Conservation (phyloP, 306 rosid species). For the Dicorynia guianensis region DNA sequence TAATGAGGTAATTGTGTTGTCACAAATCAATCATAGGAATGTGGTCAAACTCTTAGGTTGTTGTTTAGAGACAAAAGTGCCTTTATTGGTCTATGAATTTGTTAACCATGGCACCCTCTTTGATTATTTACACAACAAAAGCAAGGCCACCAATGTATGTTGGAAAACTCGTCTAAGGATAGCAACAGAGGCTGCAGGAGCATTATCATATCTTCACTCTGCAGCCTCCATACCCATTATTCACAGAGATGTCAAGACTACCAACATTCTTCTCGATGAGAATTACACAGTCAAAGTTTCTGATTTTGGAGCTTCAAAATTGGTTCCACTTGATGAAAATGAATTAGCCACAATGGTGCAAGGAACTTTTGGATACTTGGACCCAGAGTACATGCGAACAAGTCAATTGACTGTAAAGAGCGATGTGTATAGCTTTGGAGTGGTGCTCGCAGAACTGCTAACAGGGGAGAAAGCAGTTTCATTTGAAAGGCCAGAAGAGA, state of each 20-base stretch:
- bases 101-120: constrained; percentile 34
- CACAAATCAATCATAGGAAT: constrained; percentile 36
- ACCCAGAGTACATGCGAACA: constrained; percentile 48
- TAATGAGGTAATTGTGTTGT: constrained; percentile 10
- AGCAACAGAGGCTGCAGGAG: constrained; percentile 39
- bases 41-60: constrained; percentile 31
- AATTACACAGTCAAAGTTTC: constrained; percentile 49
- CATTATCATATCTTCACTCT: constrained; percentile 55
- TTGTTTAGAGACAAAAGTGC: constrained; percentile 33
- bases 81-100: constrained; percentile 31
- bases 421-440: constrained; percentile 63
- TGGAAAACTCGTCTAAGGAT: constrained; percentile 40
- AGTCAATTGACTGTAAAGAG: constrained; percentile 53
- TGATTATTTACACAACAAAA: constrained; percentile 11
- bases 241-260: constrained; percentile 57
- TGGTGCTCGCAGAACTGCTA: constrained; percentile 50
- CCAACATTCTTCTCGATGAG: constrained; percentile 52
- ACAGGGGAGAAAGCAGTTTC: constrained; percentile 43
- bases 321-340: constrained; percentile 52
- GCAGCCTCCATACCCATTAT: constrained; percentile 50
- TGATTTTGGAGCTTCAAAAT: constrained; percentile 50
- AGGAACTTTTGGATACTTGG: constrained; percentile 59
- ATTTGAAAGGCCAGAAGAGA: constrained; percentile 28
- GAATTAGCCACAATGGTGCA: constrained; percentile 51
- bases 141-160: not conserved